These are phyloP conservation scores for Lanmaoa rubissima DNA, from an alignment of 768 basidiomycete species.

Conservation along the genomic window DNA sequence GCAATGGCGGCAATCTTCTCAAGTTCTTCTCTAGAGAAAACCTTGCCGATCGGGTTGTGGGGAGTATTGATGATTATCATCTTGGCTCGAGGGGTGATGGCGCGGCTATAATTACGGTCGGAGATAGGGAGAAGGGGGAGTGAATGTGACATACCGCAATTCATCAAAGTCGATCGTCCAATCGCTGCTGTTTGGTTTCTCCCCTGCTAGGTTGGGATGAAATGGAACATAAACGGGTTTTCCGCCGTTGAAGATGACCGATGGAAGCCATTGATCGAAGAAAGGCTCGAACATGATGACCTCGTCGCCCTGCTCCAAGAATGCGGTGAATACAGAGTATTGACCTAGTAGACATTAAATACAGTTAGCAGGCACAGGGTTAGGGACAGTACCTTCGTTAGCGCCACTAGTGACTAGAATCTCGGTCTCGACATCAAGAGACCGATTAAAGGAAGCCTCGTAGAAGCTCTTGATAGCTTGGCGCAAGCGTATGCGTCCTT, in stretches of 20 bases:
- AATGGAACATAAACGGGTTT: constrained; percentile 93
- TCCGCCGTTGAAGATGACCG: constrained; percentile 91
- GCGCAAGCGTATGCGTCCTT: constrained; percentile 82
- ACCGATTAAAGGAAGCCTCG: constrained; percentile 60
- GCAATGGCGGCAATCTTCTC: constrained; percentile 84
- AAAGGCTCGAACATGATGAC: constrained; percentile 99
- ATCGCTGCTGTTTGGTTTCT: constrained; percentile 60
- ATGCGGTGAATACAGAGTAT: constrained; percentile 91
- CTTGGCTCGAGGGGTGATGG: constrained; percentile 88
- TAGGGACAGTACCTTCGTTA: constrained; percentile 71
- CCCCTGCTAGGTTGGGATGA: constrained; percentile 68
- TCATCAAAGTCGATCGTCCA: constrained; percentile 93
- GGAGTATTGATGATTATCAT: constrained; percentile 96
- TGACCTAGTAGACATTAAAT: constrained; percentile 49
- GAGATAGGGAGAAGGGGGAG: background rate
- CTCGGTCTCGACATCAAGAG: constrained; percentile 80
- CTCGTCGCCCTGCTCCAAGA: constrained; percentile 89
- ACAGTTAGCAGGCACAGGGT: background rate
- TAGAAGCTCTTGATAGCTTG: constrained; percentile 85
- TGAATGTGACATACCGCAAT: constrained; percentile 52
- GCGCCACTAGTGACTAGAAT: constrained; percentile 96
- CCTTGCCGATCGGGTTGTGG: constrained; percentile 98
- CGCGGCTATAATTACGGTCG: constrained; percentile 45
- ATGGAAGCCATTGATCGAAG: constrained; percentile 94
- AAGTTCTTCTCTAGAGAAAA: constrained; percentile 82